Percentiles rank a stretch among this genome's conserved stretches.
Evolutionary conservation across 2,329 filamentous ascomycete genomes (phyloP).

Genomic region (Xylaria multiplex): DNA sequence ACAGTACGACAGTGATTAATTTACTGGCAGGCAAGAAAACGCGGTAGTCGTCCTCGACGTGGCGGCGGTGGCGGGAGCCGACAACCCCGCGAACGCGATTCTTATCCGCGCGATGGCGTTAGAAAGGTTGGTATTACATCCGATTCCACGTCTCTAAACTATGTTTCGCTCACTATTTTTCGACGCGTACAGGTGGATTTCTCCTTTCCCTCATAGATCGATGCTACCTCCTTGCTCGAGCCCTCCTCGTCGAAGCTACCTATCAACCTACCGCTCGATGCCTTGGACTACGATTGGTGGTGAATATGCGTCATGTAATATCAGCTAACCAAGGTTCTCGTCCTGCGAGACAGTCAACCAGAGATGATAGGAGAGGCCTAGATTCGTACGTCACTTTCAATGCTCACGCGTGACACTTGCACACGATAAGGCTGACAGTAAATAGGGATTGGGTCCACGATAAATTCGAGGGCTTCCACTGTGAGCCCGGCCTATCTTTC

Average conservation of each 20-base stretch:
- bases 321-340: slow-evolving; percentile 62
- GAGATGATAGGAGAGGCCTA: slow-evolving; percentile 72
- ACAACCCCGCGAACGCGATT: slow-evolving; percentile 52
- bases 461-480: slow-evolving; percentile 78
- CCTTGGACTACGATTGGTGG: slow-evolving; percentile 51
- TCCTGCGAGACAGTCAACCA: slow-evolving; percentile 56
- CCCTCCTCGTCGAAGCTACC: slow-evolving; percentile 45
- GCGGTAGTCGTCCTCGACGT: slow-evolving; percentile 45
- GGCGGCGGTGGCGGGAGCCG: slow-evolving; percentile 41
- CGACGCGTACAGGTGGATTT: slow-evolving; percentile 47
- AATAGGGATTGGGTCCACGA: slow-evolving; percentile 93
- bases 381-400: slow-evolving; percentile 67
- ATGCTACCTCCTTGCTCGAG: slow-evolving; percentile 44
- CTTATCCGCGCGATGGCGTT: slow-evolving; percentile 81
- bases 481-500: slow-evolving; percentile 51
- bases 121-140: slow-evolving; percentile 77
- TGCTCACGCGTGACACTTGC: slow-evolving; percentile 2
- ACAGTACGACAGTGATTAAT: slow-evolving; percentile 5
- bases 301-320: slow-evolving; percentile 54
- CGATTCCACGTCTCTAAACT: neutral
- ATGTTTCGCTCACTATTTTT: slow-evolving; percentile 35
- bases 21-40: slow-evolving; percentile 36
- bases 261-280: slow-evolving; percentile 50
- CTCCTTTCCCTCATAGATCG: slow-evolving; percentile 49
- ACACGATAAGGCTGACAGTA: slow-evolving; percentile 41